Percentiles rank a stretch among this genome's conserved stretches.
These are phyloP conservation scores for Pestalotiopsis sp. DNA, from an alignment of 2,329 filamentous ascomycete genomes.

Conservation along the genomic window DNA sequence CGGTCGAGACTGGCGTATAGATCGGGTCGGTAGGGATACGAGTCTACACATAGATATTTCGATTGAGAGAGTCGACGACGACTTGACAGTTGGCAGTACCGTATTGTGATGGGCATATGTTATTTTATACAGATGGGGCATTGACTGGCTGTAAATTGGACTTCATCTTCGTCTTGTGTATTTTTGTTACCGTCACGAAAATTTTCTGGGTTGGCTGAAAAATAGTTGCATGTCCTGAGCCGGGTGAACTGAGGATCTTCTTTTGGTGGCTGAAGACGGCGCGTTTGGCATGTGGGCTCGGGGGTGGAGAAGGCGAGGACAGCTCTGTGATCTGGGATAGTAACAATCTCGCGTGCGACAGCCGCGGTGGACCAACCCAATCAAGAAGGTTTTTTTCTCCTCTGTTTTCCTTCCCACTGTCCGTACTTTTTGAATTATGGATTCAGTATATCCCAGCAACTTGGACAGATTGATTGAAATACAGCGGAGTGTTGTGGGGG, in stretches of 20 bases:
- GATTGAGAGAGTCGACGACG: too few species aligned
- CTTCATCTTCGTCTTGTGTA: not conserved
- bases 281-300: constrained; percentile 11
- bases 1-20: not conserved
- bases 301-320: not conserved
- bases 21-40: not conserved
- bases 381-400: not conserved
- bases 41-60: not conserved
- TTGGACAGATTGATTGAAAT: not conserved
- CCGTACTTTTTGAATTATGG: not conserved
- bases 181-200: not conserved
- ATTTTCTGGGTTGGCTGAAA: not conserved
- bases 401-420: not conserved
- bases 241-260: constrained; percentile 10
- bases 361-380: constrained; percentile 4
- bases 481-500: not conserved
- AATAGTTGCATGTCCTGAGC: not conserved
- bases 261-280: constrained; percentile 4
- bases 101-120: too few species aligned
- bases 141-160: too few species aligned
- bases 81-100: too few species aligned
- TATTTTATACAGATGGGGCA: too few species aligned
- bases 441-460: not conserved
- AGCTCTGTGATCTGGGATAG: not conserved
- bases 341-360: not conserved